A percentile compares a stretch with the other conserved stretches of the same genome.
phyloP scores from a whole-genome alignment of 257 asterid genomes.

The Solanum dulcamara region DNA sequence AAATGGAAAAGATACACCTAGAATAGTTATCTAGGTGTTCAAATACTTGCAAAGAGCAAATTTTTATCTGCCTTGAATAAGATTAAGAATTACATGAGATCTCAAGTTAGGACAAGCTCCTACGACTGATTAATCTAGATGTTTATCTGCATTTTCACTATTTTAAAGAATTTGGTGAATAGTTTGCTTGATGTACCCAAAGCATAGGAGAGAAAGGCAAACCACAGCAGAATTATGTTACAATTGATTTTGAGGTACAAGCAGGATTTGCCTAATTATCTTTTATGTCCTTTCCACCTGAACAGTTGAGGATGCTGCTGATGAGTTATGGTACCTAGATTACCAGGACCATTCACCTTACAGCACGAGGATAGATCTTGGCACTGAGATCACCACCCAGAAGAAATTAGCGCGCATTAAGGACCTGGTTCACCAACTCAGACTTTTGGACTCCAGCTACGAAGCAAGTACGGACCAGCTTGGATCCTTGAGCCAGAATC shows the following conservation, averaged over 20 bases:
- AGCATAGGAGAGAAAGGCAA: neutral
- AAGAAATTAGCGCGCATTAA: constrained; percentile 35
- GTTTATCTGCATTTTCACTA: neutral
- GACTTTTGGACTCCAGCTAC: constrained; percentile 19
- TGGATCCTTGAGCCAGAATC: constrained; percentile 15
- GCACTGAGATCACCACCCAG: constrained; percentile 10
- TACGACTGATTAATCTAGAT: neutral
- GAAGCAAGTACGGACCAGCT: constrained; percentile 19
- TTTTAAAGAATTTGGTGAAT: neutral
- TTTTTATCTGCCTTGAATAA: no score
- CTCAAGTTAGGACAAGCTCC: neutral
- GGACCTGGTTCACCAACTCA: constrained; percentile 30
- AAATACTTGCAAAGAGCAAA: neutral
- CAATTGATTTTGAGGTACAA: neutral
- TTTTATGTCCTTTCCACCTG: constrained; percentile 7
- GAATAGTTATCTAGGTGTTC: neutral
- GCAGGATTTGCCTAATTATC: constrained; percentile 8
- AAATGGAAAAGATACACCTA: neutral
- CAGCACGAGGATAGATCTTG: constrained; percentile 13
- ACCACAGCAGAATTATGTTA: neutral
- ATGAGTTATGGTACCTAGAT: constrained; percentile 47
- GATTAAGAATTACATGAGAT: neutral
- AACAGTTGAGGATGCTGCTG: constrained; percentile 35
- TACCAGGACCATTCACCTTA: constrained; percentile 25
- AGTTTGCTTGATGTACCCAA: neutral